These are phyloP conservation scores for Podospora conica DNA, from an alignment of 495 filamentous ascomycete species.

Conservation along the genomic window DNA sequence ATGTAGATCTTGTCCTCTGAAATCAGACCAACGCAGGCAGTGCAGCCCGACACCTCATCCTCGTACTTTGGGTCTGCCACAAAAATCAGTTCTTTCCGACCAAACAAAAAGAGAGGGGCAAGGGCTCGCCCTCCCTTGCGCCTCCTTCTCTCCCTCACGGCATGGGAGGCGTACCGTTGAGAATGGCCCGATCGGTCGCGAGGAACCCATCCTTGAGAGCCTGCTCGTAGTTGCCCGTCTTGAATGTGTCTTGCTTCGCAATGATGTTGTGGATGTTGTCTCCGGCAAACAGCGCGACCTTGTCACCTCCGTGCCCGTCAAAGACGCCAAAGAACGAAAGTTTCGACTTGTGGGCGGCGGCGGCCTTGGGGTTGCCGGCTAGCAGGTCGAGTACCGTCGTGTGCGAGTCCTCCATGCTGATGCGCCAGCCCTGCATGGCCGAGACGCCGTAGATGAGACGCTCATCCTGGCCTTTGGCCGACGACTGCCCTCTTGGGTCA, in stretches of 20 bases:
- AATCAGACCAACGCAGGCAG: constrained; percentile 83
- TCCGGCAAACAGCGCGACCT: constrained; percentile 88
- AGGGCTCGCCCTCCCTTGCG: not conserved
- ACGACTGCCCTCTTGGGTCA: constrained; percentile 53
- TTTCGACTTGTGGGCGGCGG: constrained; percentile 60
- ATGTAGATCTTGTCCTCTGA: constrained; percentile 89
- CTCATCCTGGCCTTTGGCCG: constrained; percentile 86
- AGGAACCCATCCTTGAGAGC: constrained; percentile 96
- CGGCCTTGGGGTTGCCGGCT: constrained; percentile 49
- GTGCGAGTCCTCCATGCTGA: constrained; percentile 98
- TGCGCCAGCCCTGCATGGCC: constrained; percentile 99
- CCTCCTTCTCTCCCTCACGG: not conserved
- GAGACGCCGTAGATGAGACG: constrained; percentile 88
- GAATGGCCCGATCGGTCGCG: constrained; percentile 90
- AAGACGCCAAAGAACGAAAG: constrained; percentile 97
- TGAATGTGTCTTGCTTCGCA: constrained; percentile 88
- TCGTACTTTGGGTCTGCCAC: constrained; percentile 83
- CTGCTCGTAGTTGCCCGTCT: constrained; percentile 85
- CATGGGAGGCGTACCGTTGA: constrained; percentile 62
- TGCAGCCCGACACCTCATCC: constrained; percentile 97
- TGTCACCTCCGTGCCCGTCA: constrained; percentile 95
- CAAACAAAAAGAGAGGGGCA: not conserved
- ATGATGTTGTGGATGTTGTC: constrained; percentile 92
- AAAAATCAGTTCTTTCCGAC: not conserved
- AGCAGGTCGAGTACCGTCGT: constrained; percentile 82